phyloP scores from a whole-genome alignment of 768 basidiomycete species.

The Hygrocybe punicea region DNA sequence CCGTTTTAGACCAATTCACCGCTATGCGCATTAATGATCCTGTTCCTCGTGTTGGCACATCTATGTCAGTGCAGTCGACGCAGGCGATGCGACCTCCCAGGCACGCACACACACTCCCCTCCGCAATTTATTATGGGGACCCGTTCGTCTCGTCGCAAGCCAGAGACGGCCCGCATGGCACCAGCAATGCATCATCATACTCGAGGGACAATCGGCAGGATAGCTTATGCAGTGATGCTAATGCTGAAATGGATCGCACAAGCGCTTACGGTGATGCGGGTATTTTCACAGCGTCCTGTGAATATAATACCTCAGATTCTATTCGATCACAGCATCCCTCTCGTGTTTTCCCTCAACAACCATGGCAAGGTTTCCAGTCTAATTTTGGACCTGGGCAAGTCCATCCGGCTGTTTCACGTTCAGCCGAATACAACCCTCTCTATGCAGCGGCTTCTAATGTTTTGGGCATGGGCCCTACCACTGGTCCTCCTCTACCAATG shows the following conservation, averaged over 20 bases:
- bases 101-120: too few relatives aligned
- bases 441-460: conserved; percentile 79
- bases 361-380: conserved; percentile 13
- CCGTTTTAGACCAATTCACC: conserved; percentile 50
- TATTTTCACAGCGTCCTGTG: conserved; percentile 20
- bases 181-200: conserved; percentile 27
- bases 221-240: not conserved
- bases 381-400: not conserved
- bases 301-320: conserved; percentile 32
- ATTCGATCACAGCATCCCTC: conserved; percentile 17
- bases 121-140: not conserved
- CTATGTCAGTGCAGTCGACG: conserved; percentile 52
- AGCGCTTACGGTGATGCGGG: conserved; percentile 42
- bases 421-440: conserved; percentile 52
- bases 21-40: conserved; percentile 53
- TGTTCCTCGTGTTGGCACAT: conserved; percentile 53
- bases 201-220: conserved; percentile 33
- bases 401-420: conserved; percentile 18
- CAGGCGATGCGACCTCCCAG: conserved; percentile 26
- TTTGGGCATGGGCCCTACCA: conserved; percentile 58
- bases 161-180: not conserved
- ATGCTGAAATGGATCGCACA: conserved; percentile 36
- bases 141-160: not conserved
- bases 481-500: conserved; percentile 32
- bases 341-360: conserved; percentile 14